phyloP scores from a whole-genome alignment of 371 early-diverging fungal species.

The Mortierella sp. region DNA sequence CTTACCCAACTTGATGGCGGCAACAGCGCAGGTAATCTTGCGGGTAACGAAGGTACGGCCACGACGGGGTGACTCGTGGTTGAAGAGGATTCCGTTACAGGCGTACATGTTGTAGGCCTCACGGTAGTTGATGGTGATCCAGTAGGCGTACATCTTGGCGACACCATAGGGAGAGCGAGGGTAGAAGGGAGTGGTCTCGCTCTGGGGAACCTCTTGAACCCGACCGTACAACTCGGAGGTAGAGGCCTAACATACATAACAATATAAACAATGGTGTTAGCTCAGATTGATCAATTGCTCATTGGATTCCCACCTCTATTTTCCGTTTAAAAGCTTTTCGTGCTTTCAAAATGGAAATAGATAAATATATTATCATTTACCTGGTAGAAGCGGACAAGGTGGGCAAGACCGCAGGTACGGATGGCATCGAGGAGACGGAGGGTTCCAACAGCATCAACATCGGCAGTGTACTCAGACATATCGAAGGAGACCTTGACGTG shows the following conservation, averaged over 20 bases:
- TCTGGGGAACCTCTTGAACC: constrained; percentile 87
- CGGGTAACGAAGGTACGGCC: constrained; percentile 91
- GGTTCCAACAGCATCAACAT: constrained; percentile 89
- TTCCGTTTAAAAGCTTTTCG: background rate
- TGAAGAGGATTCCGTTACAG: constrained; percentile 91
- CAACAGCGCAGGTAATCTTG: constrained; percentile 88
- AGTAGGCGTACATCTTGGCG: constrained; percentile 88
- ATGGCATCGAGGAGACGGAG: constrained; percentile 87
- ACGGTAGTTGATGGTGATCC: constrained; percentile 89
- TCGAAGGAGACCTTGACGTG: constrained; percentile 93
- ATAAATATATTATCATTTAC: constrained; percentile 22
- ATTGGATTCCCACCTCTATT: background rate
- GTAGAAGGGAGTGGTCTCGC: constrained; percentile 91
- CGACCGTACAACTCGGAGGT: constrained; percentile 90
- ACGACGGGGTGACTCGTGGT: constrained; percentile 91
- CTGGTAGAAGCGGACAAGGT: constrained; percentile 86
- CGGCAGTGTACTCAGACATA: constrained; percentile 91
- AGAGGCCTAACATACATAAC: constrained; percentile 63
- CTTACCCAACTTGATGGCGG: constrained; percentile 79
- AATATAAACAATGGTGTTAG: background rate
- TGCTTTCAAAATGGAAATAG: background rate
- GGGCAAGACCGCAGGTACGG: constrained; percentile 80
- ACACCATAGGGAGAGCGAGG: constrained; percentile 92
- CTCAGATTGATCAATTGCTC: background rate
- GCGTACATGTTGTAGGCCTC: constrained; percentile 89